Evolutionary conservation across 345 rosid genomes (phyloP).

Genomic region (Ricinus communis): DNA sequence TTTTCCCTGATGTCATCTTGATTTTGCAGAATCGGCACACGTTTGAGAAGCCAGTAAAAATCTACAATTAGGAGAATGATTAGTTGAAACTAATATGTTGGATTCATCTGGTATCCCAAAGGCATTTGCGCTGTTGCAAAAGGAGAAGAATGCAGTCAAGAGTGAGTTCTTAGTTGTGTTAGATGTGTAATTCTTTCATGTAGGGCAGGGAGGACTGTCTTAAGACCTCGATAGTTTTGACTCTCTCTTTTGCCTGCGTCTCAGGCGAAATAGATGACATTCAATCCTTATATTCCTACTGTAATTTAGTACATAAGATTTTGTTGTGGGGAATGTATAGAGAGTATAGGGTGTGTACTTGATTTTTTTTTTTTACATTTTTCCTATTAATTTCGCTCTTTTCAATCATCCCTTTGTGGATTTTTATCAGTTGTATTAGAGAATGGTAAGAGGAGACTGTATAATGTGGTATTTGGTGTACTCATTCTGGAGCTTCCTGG

Average conservation of each 20-base stretch:
- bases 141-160: constrained; percentile 6
- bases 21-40: constrained; percentile 31
- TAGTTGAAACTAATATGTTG: background rate
- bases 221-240: constrained; percentile 24
- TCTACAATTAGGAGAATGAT: constrained; percentile 26
- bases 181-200: constrained; percentile 28
- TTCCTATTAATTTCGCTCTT: constrained; percentile 1
- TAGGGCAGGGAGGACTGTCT: constrained; percentile 15
- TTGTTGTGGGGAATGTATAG: constrained; percentile 47
- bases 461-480: too few species aligned
- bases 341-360: constrained; percentile 36
- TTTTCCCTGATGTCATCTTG: background rate
- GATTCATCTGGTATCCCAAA: background rate
- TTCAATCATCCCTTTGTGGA: constrained; percentile 11
- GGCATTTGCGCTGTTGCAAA: constrained; percentile 5
- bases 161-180: constrained; percentile 12
- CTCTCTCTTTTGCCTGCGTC: constrained; percentile 19
- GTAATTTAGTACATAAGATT: constrained; percentile 42
- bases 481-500: too few species aligned
- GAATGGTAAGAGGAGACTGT: background rate
- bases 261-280: constrained; percentile 23
- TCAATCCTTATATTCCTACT: constrained; percentile 21
- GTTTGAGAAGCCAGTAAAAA: constrained; percentile 35
- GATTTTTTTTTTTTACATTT: background rate
- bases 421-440: constrained; percentile 18